Conservation (phyloP, 164 flowering plant species). For the Hamamelis virginiana region DNA sequence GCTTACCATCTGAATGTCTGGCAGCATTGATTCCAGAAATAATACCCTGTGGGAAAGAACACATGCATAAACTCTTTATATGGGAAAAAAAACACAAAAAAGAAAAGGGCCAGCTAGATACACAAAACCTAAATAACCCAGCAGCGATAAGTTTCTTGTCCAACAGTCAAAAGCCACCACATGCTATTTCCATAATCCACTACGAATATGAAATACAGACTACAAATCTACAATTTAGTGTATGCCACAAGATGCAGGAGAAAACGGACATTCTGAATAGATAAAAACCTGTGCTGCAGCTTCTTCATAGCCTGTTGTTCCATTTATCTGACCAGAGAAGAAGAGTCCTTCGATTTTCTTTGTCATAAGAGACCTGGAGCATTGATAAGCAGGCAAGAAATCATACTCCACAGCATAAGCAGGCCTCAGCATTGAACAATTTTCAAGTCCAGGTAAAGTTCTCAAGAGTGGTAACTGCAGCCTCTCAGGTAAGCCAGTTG, state of each 20-base stretch:
- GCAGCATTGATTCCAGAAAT: slow-evolving; percentile 96
- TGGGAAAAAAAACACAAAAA: slow-evolving; percentile 2
- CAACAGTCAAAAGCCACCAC: not conserved
- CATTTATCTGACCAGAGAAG: slow-evolving; percentile 99
- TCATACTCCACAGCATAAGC: slow-evolving; percentile 99
- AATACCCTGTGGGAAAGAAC: slow-evolving; percentile 57
- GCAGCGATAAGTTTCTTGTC: not conserved
- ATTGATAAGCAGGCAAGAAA: slow-evolving; percentile 93
- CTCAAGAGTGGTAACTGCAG: slow-evolving; percentile 87
- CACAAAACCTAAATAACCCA: too few relatives aligned
- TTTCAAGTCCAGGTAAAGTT: slow-evolving; percentile 94
- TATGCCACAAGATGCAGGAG: not conserved
- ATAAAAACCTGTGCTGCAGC: slow-evolving; percentile 93
- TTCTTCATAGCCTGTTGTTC: slow-evolving; percentile 98
- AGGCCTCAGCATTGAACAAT: slow-evolving; percentile 95
- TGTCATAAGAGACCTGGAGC: slow-evolving; percentile 91
- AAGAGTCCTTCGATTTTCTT: slow-evolving; percentile 87
- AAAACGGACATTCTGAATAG: not conserved
- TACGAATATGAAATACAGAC: too few relatives aligned
- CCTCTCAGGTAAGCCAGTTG: slow-evolving; percentile 96
- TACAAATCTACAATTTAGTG: too few relatives aligned
- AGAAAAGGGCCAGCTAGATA: not conserved
- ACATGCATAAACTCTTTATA: slow-evolving; percentile 15
- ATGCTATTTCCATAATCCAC: too few relatives aligned
- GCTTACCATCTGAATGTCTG: slow-evolving; percentile 74